phyloP scores from a whole-genome alignment of 176 grass and related monocot genomes.

The Musa schizocarpa region DNA sequence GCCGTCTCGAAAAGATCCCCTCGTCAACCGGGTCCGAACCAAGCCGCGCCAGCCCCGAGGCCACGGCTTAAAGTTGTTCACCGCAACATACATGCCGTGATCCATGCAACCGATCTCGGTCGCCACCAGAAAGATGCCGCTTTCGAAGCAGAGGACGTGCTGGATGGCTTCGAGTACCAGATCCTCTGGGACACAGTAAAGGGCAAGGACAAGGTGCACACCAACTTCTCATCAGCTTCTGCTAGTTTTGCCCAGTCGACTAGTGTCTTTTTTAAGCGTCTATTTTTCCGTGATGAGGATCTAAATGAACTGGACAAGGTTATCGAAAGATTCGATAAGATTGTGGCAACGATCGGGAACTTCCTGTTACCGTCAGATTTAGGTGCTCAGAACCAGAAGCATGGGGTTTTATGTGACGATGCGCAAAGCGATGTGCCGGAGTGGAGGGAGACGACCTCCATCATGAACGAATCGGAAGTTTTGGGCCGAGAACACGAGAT shows the following conservation, averaged over 20 bases:
- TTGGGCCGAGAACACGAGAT: constrained; percentile 27
- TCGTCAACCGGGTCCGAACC: too few relatives aligned
- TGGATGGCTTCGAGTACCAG: constrained; percentile 21
- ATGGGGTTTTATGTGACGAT: background rate
- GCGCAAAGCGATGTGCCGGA: background rate
- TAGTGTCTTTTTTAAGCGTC: background rate
- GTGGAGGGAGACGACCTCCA: constrained; percentile 20
- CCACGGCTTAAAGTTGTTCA: too few relatives aligned
- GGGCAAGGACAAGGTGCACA: background rate
- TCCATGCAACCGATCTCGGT: background rate
- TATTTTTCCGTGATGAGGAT: background rate
- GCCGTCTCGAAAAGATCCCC: too few relatives aligned
- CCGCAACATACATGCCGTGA: background rate
- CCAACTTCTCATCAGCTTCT: background rate
- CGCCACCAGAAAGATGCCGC: background rate
- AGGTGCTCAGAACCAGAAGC: too few relatives aligned
- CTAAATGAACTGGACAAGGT: background rate
- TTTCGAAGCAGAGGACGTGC: constrained; percentile 23
- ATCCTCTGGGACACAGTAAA: background rate
- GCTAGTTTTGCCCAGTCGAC: background rate
- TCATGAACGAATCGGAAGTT: background rate
- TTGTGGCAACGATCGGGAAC: background rate
- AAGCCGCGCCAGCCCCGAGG: too few relatives aligned
- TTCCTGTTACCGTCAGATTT: too few relatives aligned
- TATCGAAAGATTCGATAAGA: background rate